Conservation (phyloP, 2,329 filamentous ascomycete species). For the Basipetospora chlamydospora region DNA sequence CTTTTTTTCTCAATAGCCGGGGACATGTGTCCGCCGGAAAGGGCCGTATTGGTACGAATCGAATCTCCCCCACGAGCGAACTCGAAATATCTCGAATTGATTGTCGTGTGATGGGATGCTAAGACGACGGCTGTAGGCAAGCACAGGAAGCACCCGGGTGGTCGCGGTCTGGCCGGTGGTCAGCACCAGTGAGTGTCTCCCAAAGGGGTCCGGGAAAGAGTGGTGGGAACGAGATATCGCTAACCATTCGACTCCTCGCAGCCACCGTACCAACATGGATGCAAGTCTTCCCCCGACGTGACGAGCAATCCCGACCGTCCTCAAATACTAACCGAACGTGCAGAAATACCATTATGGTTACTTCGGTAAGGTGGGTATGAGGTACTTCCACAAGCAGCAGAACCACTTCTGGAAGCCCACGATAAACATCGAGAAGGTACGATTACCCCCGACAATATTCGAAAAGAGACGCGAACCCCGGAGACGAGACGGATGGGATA, state of each 20-base stretch:
- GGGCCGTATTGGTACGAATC: constrained; percentile 42
- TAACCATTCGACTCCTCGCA: constrained; percentile 1
- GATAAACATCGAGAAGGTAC: constrained; percentile 97
- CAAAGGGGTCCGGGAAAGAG: neutral
- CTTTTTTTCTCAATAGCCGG: constrained; percentile 48
- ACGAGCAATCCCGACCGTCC: constrained; percentile 8
- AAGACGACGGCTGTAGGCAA: constrained; percentile 59
- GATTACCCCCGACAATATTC: too few relatives aligned
- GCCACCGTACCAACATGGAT: constrained; percentile 39
- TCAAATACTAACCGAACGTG: constrained; percentile 4
- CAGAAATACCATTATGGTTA: constrained; percentile 89
- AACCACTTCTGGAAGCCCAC: constrained; percentile 98
- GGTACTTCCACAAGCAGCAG: constrained; percentile 86
- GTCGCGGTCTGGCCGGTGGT: constrained; percentile 89
- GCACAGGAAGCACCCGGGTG: constrained; percentile 84
- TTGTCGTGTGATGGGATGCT: neutral
- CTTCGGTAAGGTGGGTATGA: constrained; percentile 95
- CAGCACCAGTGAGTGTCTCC: constrained; percentile 58
- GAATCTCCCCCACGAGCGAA: neutral
- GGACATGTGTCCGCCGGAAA: constrained; percentile 97
- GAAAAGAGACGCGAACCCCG: neutral
- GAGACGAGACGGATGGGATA: too few relatives aligned
- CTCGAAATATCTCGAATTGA: neutral
- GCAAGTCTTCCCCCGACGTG: constrained; percentile 52
- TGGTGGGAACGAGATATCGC: too few relatives aligned